Base-by-base conservation (phyloP, 2,329 filamentous ascomycete species). In the Pseudocercospora macadamiae region DNA sequence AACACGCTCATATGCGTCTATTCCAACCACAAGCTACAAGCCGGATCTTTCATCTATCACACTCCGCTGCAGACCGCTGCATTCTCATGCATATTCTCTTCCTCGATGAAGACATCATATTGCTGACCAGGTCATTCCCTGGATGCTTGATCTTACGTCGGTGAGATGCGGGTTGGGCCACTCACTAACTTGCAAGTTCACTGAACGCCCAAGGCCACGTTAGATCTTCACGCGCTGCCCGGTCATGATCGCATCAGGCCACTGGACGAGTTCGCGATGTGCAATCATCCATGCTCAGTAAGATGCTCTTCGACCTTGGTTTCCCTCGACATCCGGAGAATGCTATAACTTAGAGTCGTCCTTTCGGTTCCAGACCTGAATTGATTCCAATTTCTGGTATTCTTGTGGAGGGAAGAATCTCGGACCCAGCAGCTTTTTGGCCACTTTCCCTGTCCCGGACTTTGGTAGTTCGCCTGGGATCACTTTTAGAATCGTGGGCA, bases 391-490 rank as follows among this genome's bases (percentile, higher is more conserved):
- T 1, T 32, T 52, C 23, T 34, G 36, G 34, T 70, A 71, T 16
- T 19, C 56, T 14, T 66, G 51, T 6, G 59, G 51, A 8, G 70
- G 69, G 44, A 73, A 73, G 63, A 70, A 71, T 26, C 65, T 54
- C 8, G 70, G 70, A 1, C 68, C 70, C 1, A 73, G 64, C 3
- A 59, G 58, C 66, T 80, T 81, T 70, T 82, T 82, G 56, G 78
- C 74, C n/a, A 82, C 77, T 66, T 82, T 82, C 0, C 79, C 79
- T 0, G 78, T 82, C 0, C 68, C 75, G 19, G 75, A 77, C 65
- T 82, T 82, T 2, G 79, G 79, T 34, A 82, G 66, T 65, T 82
- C 80, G 3, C 72, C 74, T 26, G 76, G 68, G 3, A 78, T 68
- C 23, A 82, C 67, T 4, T 77, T 68, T 42, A 81, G 62, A n/a